Conservation (phyloP, 768 basidiomycete species). For the Mycena albidolilacea region DNA sequence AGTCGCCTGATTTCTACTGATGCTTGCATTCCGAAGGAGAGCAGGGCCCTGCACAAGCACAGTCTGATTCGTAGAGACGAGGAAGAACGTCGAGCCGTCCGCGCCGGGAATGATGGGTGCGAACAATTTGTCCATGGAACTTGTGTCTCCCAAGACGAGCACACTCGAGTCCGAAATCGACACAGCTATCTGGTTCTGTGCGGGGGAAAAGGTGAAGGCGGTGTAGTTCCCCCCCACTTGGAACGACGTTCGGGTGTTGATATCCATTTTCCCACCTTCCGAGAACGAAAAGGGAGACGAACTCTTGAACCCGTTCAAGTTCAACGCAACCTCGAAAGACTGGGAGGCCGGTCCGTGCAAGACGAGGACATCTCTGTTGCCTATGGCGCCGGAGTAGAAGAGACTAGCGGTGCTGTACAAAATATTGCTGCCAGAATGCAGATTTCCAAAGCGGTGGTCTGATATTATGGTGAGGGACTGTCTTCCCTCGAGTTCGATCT, state of each 20-base stretch:
- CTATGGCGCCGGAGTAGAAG: slow-evolving; percentile 32
- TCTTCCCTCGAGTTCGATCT: slow-evolving; percentile 23
- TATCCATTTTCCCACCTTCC: slow-evolving; percentile 22
- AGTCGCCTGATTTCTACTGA: neutral
- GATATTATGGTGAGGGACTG: slow-evolving; percentile 25
- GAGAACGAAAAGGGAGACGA: slow-evolving; percentile 19
- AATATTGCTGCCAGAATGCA: slow-evolving; percentile 17
- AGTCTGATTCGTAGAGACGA: slow-evolving; percentile 23
- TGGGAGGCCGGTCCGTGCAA: slow-evolving; percentile 31
- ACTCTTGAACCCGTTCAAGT: slow-evolving; percentile 14
- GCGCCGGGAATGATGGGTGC: slow-evolving; percentile 30
- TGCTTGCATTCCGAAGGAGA: slow-evolving; percentile 27
- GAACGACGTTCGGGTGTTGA: slow-evolving; percentile 23
- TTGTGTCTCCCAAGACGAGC: slow-evolving; percentile 26
- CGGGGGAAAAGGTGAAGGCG: slow-evolving; percentile 25
- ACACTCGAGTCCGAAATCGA: slow-evolving; percentile 27
- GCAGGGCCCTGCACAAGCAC: slow-evolving; percentile 30
- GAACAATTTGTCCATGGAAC: slow-evolving; percentile 18
- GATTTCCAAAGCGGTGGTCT: slow-evolving; percentile 27
- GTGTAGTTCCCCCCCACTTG: neutral
- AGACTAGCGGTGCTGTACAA: slow-evolving; percentile 34
- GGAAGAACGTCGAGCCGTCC: slow-evolving; percentile 30
- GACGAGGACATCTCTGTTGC: slow-evolving; percentile 28
- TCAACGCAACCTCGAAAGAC: slow-evolving; percentile 28
- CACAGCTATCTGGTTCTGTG: slow-evolving; percentile 25